Evolutionary conservation across 1,139 yeast species (phyloP), one percentile per base, ranked within the genome.

Genomic region (Hansenula lynferdii): DNA sequence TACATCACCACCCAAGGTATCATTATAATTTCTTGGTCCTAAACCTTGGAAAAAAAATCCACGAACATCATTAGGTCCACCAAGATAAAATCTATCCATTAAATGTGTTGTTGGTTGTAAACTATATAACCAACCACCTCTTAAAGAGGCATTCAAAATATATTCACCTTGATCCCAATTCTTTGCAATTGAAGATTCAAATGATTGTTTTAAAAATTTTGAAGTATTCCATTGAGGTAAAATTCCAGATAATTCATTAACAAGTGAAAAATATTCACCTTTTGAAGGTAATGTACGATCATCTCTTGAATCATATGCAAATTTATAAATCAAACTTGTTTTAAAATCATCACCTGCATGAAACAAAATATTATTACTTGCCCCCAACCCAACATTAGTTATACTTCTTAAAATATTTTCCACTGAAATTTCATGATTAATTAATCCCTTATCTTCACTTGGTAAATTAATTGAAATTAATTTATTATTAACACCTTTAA

Each of bases 31-130:
- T 52, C 84, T 81, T 1, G 97, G 97, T 0, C 98, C 98, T 26
- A 90, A 58, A 0, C 96, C 95, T 59, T 86, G 84, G 51, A 80
- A 63, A 28, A 70, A 67, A 57, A 85, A 86, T 1, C 92, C 85
- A 36, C 95, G 69, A 2, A 87, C 78, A 50, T 85, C 95, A 49
- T 85, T 84, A 1, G 96, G 85, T 0, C 96, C 95, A 47, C 90
- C 82, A 2, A 86, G 62, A 49, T 72, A 75, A 45, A 76, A 67
- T 29, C 74, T 55, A 46, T 72, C 78, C 58, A 68, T 62, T 18
- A 57, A 48, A 47, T 57, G 67, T 9, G 54, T 40, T 7, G 42
- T 50, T 0, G 57, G 51, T 16, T 53, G 53, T 7, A 68, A 52
- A 8, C 74, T 65, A 32, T 62, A 63, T 12, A 79, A 57, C 33